Evolutionary conservation across 179 eudicot genomes (phyloP).

Genomic region (Vitellaria paradoxa): DNA sequence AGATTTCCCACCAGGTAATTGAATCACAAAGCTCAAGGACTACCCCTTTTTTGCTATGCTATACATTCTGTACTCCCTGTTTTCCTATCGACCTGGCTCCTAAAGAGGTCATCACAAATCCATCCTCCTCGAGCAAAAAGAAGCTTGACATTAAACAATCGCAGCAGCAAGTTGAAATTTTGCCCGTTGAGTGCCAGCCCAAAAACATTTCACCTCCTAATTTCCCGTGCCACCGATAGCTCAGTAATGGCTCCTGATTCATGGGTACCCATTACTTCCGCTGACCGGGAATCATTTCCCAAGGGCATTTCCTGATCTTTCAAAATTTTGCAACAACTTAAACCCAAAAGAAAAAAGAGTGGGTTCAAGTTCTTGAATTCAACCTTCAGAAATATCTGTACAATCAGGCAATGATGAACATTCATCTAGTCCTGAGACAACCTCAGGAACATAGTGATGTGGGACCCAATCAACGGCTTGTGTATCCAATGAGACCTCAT

Average conservation of each 20-base stretch:
- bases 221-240: neutral
- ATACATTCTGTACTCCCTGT: neutral
- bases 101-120: neutral
- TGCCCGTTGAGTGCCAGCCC: neutral
- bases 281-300: slow-evolving; percentile 1
- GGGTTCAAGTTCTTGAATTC: neutral
- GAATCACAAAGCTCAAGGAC: slow-evolving; percentile 5
- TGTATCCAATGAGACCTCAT: slow-evolving; percentile 8
- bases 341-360: neutral
- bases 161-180: too few species aligned
- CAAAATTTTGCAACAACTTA: slow-evolving; percentile 5
- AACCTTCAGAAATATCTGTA: slow-evolving; percentile 51
- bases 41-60: neutral
- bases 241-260: neutral
- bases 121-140: neutral
- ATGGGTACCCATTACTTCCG: neutral
- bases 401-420: slow-evolving; percentile 48
- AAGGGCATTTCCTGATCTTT: slow-evolving; percentile 5
- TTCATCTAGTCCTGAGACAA: slow-evolving; percentile 72
- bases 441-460: slow-evolving; percentile 41
- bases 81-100: slow-evolving; percentile 1
- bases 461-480: slow-evolving; percentile 30
- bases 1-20: slow-evolving; percentile 11
- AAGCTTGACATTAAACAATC: neutral
- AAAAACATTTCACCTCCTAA: neutral